Percentiles rank a stretch among this genome's conserved stretches.
Conservation (phyloP, 345 rosid species). For the Camelina laxa region DNA sequence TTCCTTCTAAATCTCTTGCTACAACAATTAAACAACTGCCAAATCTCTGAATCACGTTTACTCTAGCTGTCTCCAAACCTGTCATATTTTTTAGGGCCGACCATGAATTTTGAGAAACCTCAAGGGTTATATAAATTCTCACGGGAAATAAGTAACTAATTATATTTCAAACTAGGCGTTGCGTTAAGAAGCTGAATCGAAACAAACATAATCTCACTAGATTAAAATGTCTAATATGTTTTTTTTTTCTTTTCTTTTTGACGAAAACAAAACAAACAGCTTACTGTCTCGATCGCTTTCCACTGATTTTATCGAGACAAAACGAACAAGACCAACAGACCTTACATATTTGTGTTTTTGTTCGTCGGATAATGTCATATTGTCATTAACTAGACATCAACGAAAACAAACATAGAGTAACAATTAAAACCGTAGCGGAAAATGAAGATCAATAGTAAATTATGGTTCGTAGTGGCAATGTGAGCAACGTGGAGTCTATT, state of each 20-base stretch:
- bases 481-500: not conserved
- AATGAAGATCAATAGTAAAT: not conserved
- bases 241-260: not conserved
- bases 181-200: not conserved
- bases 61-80: slow-evolving; percentile 41
- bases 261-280: not conserved
- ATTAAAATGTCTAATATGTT: not conserved
- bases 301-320: not conserved
- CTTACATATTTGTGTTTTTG: not conserved
- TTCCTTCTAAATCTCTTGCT: slow-evolving; percentile 17
- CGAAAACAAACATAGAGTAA: not conserved
- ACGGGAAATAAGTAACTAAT: not conserved
- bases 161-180: not conserved
- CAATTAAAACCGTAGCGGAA: not conserved
- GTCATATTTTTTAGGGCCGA: slow-evolving; percentile 11
- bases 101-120: slow-evolving; percentile 21
- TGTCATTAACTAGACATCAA: not conserved
- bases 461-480: not conserved
- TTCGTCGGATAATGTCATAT: not conserved
- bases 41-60: slow-evolving; percentile 34
- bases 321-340: not conserved
- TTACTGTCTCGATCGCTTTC: not conserved
- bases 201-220: not conserved
- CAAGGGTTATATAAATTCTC: not conserved
- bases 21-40: slow-evolving; percentile 26